Evolutionary conservation across 345 rosid genomes (phyloP), one percentile per base, ranked within the genome.

Genomic region (Citrus sp.): DNA sequence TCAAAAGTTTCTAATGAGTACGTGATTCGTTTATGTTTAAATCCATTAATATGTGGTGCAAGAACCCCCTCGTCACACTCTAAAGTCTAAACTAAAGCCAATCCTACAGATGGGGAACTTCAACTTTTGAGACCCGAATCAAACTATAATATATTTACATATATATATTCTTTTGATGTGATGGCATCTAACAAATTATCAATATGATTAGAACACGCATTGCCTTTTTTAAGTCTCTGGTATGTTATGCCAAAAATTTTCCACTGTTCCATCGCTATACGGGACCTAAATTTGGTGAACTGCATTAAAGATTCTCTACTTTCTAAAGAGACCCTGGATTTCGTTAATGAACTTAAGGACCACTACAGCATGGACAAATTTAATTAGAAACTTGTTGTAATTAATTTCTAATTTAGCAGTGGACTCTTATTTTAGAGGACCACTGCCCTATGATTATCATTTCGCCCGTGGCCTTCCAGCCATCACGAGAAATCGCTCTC

Each of bases 361-460:
- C 79, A 82, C 85, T 79, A 82, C 79, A 7, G 16, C 12, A 9
- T 64, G 77, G 67, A 28, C 66, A 65, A 34, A 34, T 34, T 34
- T 7, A 9, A 14, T 19, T 54, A 8, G 72, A 60, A 54, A 75
- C 38, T 18, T 58, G 4, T 25, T 30, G 73, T 58, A 71, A 67
- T 13, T 58, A 79, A 61, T 19, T 59, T 67, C 6, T 40, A 35
- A 54, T 13, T 59, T 67, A 6, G 46, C 28, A 51, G 34, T 65
- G 80, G 77, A 38, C 65, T 80, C 72, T 84, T 67, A 68, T 61
- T 68, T 67, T 38, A 28, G 3, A 71, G 86, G 85, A 80, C 84
- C 85, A 9, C 84, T 21, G 10, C 73, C 70, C 32, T 28, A 22
- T 30, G 59, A 42, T 22, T 28, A 42, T 56, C 59, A 68, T 10